These are phyloP conservation scores for Phlyctochytrium arcticum DNA, from an alignment of 192 early-diverging fungal genomes.

Conservation along the genomic window DNA sequence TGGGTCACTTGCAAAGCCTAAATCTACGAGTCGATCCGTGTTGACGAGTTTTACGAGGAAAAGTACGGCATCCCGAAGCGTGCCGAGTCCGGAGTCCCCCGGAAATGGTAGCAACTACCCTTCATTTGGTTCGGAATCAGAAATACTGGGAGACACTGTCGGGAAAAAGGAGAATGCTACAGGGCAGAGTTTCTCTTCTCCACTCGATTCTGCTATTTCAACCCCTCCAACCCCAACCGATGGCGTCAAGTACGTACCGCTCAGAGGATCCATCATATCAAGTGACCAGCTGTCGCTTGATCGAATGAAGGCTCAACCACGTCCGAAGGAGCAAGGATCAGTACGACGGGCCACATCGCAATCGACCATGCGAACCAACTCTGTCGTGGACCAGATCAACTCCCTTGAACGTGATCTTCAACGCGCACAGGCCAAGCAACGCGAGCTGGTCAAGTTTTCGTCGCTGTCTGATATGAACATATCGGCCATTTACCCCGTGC, in stretches of 20 bases:
- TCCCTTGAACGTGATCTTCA: constrained; percentile 1
- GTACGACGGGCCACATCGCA: background rate
- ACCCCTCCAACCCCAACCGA: background rate
- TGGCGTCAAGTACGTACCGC: background rate
- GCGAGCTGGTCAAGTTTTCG: background rate
- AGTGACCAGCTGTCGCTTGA: background rate
- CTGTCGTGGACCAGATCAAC: constrained; percentile 7
- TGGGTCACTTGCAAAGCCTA: no score
- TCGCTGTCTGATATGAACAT: no score
- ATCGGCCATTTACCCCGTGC: no score
- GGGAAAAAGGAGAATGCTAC: no score
- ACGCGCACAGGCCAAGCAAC: background rate
- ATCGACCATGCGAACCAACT: background rate
- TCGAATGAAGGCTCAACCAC: background rate
- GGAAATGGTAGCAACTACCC: no score
- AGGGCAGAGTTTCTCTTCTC: background rate
- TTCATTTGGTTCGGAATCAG: no score
- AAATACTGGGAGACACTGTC: no score
- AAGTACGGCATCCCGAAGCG: no score
- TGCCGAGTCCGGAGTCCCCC: no score
- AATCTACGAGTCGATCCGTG: no score
- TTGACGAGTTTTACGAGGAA: no score
- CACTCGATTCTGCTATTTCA: background rate
- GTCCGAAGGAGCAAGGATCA: background rate
- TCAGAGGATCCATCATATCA: background rate